Conservation (phyloP, 768 basidiomycete genomes). For the Leccinum boreale region DNA sequence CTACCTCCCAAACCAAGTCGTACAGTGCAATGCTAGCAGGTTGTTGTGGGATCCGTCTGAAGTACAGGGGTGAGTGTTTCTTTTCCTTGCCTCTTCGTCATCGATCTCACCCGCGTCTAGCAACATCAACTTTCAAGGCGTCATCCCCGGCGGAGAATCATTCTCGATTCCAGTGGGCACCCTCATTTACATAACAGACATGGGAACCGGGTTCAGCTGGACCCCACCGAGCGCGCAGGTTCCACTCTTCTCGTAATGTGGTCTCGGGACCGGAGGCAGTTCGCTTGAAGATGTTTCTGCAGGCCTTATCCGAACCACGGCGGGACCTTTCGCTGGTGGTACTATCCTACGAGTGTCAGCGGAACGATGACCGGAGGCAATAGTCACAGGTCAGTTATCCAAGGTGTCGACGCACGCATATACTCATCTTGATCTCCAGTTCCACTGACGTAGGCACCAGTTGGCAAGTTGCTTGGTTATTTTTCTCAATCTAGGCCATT, state of each 20-base stretch:
- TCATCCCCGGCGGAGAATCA: no score
- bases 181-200: no score
- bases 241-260: no score
- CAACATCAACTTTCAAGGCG: no score
- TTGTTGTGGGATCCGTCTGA: slow-evolving; percentile 58
- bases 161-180: no score
- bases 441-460: slow-evolving; percentile 39
- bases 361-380: slow-evolving; percentile 22
- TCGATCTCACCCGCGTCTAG: no score
- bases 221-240: no score
- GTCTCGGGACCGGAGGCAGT: no score
- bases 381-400: slow-evolving; percentile 24
- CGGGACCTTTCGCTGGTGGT: slow-evolving; percentile 65
- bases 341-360: slow-evolving; percentile 53
- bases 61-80: slow-evolving; percentile 49
- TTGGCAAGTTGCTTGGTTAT: slow-evolving; percentile 33
- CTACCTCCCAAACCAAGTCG: slow-evolving; percentile 59
- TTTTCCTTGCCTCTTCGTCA: background rate
- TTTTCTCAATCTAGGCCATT: background rate
- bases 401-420: background rate
- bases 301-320: slow-evolving; percentile 7
- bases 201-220: no score
- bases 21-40: slow-evolving; percentile 61
- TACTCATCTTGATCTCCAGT: slow-evolving; percentile 12
- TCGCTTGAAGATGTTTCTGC: no score